A percentile compares a stretch with the other conserved stretches of the same genome.
phyloP scores from a whole-genome alignment of 225 moss, liverwort and hornwort species.

The Neckera pumila region DNA sequence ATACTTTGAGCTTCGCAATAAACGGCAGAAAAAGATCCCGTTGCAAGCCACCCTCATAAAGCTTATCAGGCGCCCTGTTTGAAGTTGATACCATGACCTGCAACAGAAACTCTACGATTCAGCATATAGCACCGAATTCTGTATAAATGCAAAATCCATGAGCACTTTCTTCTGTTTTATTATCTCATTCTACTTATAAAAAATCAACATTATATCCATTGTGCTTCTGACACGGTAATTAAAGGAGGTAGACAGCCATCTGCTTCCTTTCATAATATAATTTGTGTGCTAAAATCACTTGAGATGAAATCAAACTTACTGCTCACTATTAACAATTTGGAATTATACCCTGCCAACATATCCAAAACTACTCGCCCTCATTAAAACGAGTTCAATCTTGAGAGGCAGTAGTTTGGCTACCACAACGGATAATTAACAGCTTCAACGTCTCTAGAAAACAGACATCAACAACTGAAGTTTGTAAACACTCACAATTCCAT shows the following conservation, averaged over 20 bases:
- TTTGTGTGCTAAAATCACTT: neutral
- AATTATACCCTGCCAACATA: neutral
- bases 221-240: neutral
- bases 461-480: neutral
- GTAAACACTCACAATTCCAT: constrained; percentile 46
- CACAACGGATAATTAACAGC: neutral
- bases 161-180: neutral
- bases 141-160: neutral
- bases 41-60: constrained; percentile 89
- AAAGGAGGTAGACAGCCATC: neutral
- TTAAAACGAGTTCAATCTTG: neutral
- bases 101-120: neutral
- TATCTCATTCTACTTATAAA: neutral
- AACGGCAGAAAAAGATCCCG: constrained; percentile 78
- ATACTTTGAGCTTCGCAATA: constrained; percentile 68
- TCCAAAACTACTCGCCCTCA: neutral
- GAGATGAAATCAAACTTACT: neutral
- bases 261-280: neutral
- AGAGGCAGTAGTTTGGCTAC: neutral
- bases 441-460: neutral
- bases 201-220: neutral
- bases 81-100: constrained; percentile 87
- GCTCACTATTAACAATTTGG: neutral
- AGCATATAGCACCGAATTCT: neutral
- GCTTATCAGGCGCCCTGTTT: constrained; percentile 77